Percentiles rank a stretch among this genome's conserved stretches.
phyloP scores from a whole-genome alignment of 371 early-diverging fungal species.

The Mucor saturninus region DNA sequence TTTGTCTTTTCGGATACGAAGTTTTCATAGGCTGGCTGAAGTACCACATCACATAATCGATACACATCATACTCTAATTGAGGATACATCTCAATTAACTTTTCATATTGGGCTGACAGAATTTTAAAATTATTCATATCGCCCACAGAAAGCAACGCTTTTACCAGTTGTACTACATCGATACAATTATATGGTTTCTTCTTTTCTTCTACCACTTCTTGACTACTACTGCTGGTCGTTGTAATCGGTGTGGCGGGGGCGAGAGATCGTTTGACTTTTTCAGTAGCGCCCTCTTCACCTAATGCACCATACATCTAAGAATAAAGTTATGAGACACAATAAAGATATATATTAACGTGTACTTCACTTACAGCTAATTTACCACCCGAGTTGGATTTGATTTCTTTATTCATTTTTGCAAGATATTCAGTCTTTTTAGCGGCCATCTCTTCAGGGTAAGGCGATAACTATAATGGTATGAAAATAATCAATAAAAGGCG shows the following conservation, averaged over 20 bases:
- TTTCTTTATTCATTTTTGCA: slow-evolving; percentile 56
- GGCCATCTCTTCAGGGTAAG: slow-evolving; percentile 60
- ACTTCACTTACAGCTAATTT: slow-evolving; percentile 32
- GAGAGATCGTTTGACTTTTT: slow-evolving; percentile 21
- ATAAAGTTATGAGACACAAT: neutral
- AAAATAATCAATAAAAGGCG: neutral
- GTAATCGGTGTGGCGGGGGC: slow-evolving; percentile 1
- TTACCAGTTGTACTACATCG: slow-evolving; percentile 69
- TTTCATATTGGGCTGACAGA: slow-evolving; percentile 60
- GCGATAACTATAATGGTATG: slow-evolving; percentile 51
- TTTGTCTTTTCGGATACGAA: slow-evolving; percentile 43
- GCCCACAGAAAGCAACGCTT: slow-evolving; percentile 71
- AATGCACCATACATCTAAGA: slow-evolving; percentile 44
- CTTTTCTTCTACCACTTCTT: slow-evolving; percentile 12
- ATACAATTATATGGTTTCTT: slow-evolving; percentile 33
- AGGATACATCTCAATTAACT: slow-evolving; percentile 63
- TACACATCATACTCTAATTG: slow-evolving; percentile 67
- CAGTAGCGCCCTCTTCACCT: slow-evolving; percentile 48
- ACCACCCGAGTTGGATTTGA: slow-evolving; percentile 45
- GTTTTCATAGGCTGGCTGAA: slow-evolving; percentile 58
- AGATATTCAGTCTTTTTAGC: slow-evolving; percentile 51
- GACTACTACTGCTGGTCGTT: neutral
- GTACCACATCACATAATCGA: slow-evolving; percentile 60
- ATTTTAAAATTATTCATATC: slow-evolving; percentile 60
- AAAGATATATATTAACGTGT: neutral